These are phyloP conservation scores for Fusarium sp. DNA, from an alignment of 2,329 filamentous ascomycete genomes.

Conservation along the genomic window DNA sequence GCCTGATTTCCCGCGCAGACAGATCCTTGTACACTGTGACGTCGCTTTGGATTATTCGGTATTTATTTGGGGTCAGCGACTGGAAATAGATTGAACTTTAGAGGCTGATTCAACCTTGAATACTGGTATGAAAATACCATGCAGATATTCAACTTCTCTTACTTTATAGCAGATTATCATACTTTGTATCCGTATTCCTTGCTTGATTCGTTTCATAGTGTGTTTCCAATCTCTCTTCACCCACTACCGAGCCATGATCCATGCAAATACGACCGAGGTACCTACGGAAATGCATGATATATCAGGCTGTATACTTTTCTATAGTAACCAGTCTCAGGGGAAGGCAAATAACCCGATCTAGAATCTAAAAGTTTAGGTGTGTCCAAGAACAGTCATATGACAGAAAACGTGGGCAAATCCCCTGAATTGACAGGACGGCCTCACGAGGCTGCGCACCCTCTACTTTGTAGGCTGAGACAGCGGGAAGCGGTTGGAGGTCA, in stretches of 20 bases:
- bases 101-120: constrained; percentile 16
- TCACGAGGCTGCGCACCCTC: constrained; percentile 31
- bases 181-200: too few relatives aligned
- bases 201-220: too few relatives aligned
- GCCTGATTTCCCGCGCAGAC: constrained; percentile 19
- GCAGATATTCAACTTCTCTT: too few relatives aligned
- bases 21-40: constrained; percentile 41
- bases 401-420: constrained; percentile 42
- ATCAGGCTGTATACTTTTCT: constrained; percentile 27
- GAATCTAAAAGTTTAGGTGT: constrained; percentile 6
- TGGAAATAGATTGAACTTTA: constrained; percentile 15
- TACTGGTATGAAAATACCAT: not conserved
- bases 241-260: constrained; percentile 13
- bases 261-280: constrained; percentile 7
- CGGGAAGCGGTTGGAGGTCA: constrained; percentile 26
- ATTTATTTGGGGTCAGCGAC: constrained; percentile 3
- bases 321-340: not conserved
- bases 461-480: constrained; percentile 33
- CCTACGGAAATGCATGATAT: constrained; percentile 40
- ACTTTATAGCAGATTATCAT: too few relatives aligned
- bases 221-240: constrained; percentile 13
- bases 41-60: constrained; percentile 26
- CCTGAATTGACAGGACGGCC: constrained; percentile 42
- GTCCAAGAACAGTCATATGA: constrained; percentile 29
- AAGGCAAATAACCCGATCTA: not conserved